These are phyloP conservation scores for Penicillium samsonianum DNA, from an alignment of 495 filamentous ascomycete genomes.

Conservation along the genomic window DNA sequence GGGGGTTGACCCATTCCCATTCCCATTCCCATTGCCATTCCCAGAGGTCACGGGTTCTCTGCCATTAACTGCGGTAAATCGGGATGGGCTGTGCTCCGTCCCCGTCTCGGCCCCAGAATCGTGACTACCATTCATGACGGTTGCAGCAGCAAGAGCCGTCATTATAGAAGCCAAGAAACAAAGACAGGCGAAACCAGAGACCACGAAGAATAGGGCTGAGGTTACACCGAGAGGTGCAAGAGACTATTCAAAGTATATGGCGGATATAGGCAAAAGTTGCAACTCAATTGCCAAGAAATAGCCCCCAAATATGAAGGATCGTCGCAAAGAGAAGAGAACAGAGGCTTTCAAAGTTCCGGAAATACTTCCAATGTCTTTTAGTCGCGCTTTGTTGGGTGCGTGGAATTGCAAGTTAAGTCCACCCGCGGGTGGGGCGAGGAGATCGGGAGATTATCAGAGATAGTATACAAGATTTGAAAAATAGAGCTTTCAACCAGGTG, in stretches of 20 bases:
- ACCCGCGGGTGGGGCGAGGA: constrained; percentile 12
- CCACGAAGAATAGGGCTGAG: neutral
- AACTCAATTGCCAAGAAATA: neutral
- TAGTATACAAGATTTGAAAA: constrained; percentile 1
- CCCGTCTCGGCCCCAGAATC: constrained; percentile 42
- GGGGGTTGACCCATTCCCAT: neutral
- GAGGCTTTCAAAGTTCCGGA: neutral
- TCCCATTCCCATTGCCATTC: neutral
- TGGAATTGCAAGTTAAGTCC: constrained; percentile 9
- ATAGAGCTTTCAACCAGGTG: neutral
- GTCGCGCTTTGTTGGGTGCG: neutral
- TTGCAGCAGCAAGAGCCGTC: constrained; percentile 45
- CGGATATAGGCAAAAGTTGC: neutral
- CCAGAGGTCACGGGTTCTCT: constrained; percentile 32
- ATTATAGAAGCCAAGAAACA: constrained; percentile 24
- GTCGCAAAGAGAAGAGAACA: neutral
- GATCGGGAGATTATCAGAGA: constrained; percentile 13
- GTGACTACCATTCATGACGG: constrained; percentile 38
- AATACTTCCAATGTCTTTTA: neutral
- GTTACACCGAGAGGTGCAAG: constrained; percentile 1
- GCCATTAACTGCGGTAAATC: constrained; percentile 58
- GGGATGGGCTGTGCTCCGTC: constrained; percentile 50
- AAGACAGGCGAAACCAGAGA: neutral
- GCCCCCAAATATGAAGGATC: neutral
- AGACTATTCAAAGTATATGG: constrained; percentile 1